Percentiles rank a stretch among this genome's conserved stretches.
Evolutionary conservation across 352 stramenopile genomes (phyloP).

Genomic region (Phytophthora megakarya): DNA sequence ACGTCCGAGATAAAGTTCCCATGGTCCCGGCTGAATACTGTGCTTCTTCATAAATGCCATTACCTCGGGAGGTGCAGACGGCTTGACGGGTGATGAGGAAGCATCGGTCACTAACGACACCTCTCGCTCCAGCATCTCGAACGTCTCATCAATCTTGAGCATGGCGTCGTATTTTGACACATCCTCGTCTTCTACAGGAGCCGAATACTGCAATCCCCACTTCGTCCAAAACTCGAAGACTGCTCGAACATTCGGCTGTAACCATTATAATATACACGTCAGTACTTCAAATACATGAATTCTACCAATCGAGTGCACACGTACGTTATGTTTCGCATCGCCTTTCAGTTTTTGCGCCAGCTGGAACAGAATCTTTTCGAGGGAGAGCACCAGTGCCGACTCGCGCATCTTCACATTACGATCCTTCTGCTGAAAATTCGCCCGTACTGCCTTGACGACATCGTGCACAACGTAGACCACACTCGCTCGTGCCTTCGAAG

Average conservation of each 20-base stretch:
- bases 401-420: conserved; percentile 80
- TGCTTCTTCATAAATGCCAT: conserved; percentile 83
- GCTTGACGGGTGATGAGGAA: conserved; percentile 75
- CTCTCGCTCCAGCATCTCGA: conserved; percentile 70
- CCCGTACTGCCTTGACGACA: conserved; percentile 78
- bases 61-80: conserved; percentile 60
- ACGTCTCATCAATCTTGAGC: conserved; percentile 58
- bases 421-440: conserved; percentile 68
- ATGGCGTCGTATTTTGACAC: conserved; percentile 49
- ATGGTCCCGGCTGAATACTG: conserved; percentile 71
- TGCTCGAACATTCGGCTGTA: conserved; percentile 68
- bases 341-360: conserved; percentile 66
- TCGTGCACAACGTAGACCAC: conserved; percentile 87
- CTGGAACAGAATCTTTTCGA: conserved; percentile 68
- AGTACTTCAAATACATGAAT: neutral
- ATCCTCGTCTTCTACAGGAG: conserved; percentile 38
- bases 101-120: conserved; percentile 57
- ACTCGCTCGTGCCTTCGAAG: conserved; percentile 71
- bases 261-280: conserved; percentile 1
- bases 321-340: conserved; percentile 70
- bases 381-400: conserved; percentile 64
- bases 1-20: conserved; percentile 80
- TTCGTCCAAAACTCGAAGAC: conserved; percentile 87
- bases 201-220: conserved; percentile 74
- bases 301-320: conserved; percentile 23